Evolutionary conservation across 176 grass and related monocot genomes (phyloP).

Genomic region (Hsuehochloa calcarea): DNA sequence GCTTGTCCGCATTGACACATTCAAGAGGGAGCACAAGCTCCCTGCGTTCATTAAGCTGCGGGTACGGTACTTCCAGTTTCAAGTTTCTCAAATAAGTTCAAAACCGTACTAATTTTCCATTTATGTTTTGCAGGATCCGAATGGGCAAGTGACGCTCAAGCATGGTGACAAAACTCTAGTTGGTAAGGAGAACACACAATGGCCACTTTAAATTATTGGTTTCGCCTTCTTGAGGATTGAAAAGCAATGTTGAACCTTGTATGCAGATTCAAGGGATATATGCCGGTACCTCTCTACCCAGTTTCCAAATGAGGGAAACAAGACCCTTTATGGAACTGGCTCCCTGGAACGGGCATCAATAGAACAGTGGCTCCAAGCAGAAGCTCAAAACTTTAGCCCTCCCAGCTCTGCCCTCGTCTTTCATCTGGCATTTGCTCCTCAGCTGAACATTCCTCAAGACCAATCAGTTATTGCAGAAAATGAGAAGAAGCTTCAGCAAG

Average conservation of each 20-base stretch:
- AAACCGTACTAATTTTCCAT: not conserved
- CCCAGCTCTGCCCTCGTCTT: slow-evolving; percentile 77
- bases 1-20: slow-evolving; percentile 70
- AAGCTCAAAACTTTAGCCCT: slow-evolving; percentile 62
- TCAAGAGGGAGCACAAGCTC: slow-evolving; percentile 65
- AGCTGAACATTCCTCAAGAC: slow-evolving; percentile 45
- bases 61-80: slow-evolving; percentile 24
- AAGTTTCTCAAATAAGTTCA: slow-evolving; percentile 1
- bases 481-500: slow-evolving; percentile 51
- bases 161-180: slow-evolving; percentile 66
- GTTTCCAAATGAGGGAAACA: slow-evolving; percentile 66
- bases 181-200: slow-evolving; percentile 43
- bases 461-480: slow-evolving; percentile 49
- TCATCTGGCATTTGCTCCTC: slow-evolving; percentile 66
- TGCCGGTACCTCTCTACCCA: slow-evolving; percentile 64
- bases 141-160: slow-evolving; percentile 79
- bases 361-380: slow-evolving; percentile 85
- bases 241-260: slow-evolving; percentile 6
- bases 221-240: slow-evolving; percentile 17
- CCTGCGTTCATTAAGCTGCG: slow-evolving; percentile 75
- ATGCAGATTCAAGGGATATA: slow-evolving; percentile 48
- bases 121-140: slow-evolving; percentile 64
- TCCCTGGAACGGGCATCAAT: slow-evolving; percentile 70
- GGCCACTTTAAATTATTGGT: not conserved
- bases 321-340: slow-evolving; percentile 55